Conservation (phyloP, 2,329 filamentous ascomycete species). For the Fusarium equiseti region DNA sequence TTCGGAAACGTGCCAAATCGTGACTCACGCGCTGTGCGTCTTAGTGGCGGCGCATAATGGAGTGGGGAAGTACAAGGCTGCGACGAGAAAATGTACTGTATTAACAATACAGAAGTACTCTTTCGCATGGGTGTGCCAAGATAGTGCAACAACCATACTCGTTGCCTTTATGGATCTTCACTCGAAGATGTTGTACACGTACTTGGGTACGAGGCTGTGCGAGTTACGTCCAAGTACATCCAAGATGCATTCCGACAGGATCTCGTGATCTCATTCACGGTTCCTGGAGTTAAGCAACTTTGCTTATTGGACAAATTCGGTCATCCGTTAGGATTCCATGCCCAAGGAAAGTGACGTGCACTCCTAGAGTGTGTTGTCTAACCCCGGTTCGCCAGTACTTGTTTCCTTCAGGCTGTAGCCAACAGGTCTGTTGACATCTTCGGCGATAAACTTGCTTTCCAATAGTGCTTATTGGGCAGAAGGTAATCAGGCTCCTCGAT, state of each 20-base stretch:
- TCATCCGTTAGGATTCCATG: conserved; percentile 33
- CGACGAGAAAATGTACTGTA: conserved; percentile 41
- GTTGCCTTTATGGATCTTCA: conserved; percentile 28
- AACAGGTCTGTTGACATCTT: conserved; percentile 18
- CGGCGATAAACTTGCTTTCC: conserved; percentile 24
- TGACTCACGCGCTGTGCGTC: conserved; percentile 44
- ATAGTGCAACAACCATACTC: not conserved
- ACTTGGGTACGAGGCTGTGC: conserved; percentile 35
- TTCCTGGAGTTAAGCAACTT: conserved; percentile 26
- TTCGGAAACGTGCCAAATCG: conserved; percentile 27
- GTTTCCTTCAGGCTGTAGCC: conserved; percentile 34
- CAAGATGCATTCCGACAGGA: conserved; percentile 16
- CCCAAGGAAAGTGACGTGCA: conserved; percentile 41
- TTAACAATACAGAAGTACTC: conserved; percentile 29
- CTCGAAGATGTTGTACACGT: conserved; percentile 27
- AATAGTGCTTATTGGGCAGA: conserved; percentile 27
- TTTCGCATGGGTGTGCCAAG: conserved; percentile 3
- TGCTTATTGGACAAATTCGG: conserved; percentile 25
- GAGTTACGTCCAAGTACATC: conserved; percentile 9
- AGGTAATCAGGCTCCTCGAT: conserved; percentile 3
- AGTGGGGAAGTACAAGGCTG: conserved; percentile 45
- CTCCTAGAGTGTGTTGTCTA: conserved; percentile 28
- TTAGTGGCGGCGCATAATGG: conserved; percentile 42
- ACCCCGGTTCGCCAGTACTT: conserved; percentile 20
- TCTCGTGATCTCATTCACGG: conserved; percentile 45